phyloP scores from a whole-genome alignment of 2,329 filamentous ascomycete genomes.

The Graphilbum ipis-grandicollis region DNA sequence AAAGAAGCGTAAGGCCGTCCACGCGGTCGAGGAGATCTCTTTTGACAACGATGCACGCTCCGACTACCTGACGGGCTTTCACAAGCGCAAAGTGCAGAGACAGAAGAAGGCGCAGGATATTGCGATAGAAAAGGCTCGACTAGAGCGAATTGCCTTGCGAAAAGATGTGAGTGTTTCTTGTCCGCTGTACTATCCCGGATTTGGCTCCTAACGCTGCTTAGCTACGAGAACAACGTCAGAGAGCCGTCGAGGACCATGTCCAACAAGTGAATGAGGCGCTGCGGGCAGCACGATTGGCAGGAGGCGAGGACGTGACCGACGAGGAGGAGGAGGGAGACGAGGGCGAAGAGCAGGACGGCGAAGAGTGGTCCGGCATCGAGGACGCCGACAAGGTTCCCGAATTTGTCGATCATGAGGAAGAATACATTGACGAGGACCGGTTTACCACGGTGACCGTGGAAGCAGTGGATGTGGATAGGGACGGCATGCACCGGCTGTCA shows the following conservation, averaged over 20 bases:
- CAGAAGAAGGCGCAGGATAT: slow-evolving; percentile 72
- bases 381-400: slow-evolving; percentile 22
- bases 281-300: slow-evolving; percentile 36
- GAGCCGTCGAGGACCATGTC: slow-evolving; percentile 69
- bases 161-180: slow-evolving; percentile 44
- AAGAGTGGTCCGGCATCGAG: slow-evolving; percentile 50
- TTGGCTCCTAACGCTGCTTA: no score
- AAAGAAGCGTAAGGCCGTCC: slow-evolving; percentile 46
- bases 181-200: no score
- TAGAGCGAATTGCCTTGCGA: slow-evolving; percentile 58
- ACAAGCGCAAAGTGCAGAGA: slow-evolving; percentile 81
- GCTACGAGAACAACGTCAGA: slow-evolving; percentile 69
- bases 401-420: slow-evolving; percentile 65
- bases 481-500: slow-evolving; percentile 45
- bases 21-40: slow-evolving; percentile 57
- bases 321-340: slow-evolving; percentile 23
- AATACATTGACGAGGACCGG: slow-evolving; percentile 91
- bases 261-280: slow-evolving; percentile 57
- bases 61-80: slow-evolving; percentile 89
- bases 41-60: slow-evolving; percentile 68
- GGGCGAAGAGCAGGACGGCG: slow-evolving; percentile 17
- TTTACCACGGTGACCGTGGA: slow-evolving; percentile 93
- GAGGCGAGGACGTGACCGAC: slow-evolving; percentile 23
- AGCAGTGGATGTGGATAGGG: slow-evolving; percentile 61
- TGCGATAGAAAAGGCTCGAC: slow-evolving; percentile 56